These are phyloP conservation scores for Penicillium dipodomyicola DNA, from an alignment of 495 filamentous ascomycete genomes.

Conservation along the genomic window DNA sequence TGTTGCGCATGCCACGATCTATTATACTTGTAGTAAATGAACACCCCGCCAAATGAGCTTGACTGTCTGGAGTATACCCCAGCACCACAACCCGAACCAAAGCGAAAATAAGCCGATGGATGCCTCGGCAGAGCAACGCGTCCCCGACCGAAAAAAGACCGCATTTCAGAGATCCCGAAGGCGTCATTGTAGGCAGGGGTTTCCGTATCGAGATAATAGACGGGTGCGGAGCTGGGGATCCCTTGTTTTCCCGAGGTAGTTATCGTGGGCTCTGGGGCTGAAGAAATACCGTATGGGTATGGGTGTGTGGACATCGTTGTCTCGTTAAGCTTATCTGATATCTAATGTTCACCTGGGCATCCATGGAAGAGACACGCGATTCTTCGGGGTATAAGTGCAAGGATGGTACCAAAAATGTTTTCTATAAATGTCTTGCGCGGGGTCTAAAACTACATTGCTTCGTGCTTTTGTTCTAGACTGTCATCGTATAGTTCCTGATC, in stretches of 20 bases:
- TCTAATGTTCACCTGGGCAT: neutral
- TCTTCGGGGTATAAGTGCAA: neutral
- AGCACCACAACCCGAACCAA: conserved; percentile 1
- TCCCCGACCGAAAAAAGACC: conserved; percentile 24
- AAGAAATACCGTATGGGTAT: neutral
- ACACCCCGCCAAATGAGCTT: neutral
- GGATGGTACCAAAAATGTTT: neutral
- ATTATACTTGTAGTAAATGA: neutral
- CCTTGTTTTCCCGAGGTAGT: conserved; percentile 36
- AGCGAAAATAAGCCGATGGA: conserved; percentile 32
- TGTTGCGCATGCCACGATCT: neutral
- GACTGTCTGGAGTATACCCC: neutral
- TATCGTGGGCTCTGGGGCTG: conserved; percentile 30
- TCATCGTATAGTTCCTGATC: conserved; percentile 1
- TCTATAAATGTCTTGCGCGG: neutral
- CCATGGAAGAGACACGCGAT: neutral
- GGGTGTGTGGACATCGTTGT: neutral
- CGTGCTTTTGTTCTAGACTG: neutral
- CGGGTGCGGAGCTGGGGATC: conserved; percentile 15
- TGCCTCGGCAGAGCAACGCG: conserved; percentile 11
- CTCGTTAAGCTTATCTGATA: neutral
- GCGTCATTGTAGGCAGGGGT: conserved; percentile 10
- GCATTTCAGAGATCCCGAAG: conserved; percentile 21
- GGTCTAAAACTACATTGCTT: neutral
- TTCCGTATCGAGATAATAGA: conserved; percentile 19